A percentile compares a stretch with the other conserved stretches of the same genome.
phyloP scores from a whole-genome alignment of 1,139 yeast species.

The Suhomyces yuchorum region DNA sequence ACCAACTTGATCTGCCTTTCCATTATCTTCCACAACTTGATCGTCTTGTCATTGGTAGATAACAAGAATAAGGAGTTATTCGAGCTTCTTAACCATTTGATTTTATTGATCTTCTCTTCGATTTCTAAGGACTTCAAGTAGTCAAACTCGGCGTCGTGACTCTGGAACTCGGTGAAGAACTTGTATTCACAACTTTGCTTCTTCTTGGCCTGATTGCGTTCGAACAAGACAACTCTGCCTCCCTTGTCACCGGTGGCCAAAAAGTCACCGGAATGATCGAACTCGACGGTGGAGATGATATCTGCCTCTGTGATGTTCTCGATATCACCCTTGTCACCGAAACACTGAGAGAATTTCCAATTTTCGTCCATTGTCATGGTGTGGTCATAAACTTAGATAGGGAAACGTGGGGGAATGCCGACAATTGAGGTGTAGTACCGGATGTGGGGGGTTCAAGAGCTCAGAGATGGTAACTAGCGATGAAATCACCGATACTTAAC shows the following conservation, averaged over 20 bases:
- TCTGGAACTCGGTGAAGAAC: slow-evolving; percentile 95
- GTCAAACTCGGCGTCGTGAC: slow-evolving; percentile 98
- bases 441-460: neutral
- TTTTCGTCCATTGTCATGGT: slow-evolving; percentile 28
- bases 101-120: slow-evolving; percentile 96
- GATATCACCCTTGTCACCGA: slow-evolving; percentile 97
- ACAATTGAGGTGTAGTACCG: neutral
- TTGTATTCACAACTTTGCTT: slow-evolving; percentile 81
- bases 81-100: slow-evolving; percentile 90
- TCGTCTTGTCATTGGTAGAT: slow-evolving; percentile 95
- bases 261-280: slow-evolving; percentile 92
- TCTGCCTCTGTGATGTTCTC: slow-evolving; percentile 97
- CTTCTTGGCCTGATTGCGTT: slow-evolving; percentile 76
- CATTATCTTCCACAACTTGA: slow-evolving; percentile 93
- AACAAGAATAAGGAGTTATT: slow-evolving; percentile 86
- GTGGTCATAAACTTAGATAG: slow-evolving; percentile 5
- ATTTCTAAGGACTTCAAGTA: slow-evolving; percentile 93
- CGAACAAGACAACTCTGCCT: slow-evolving; percentile 95
- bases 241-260: slow-evolving; percentile 99
- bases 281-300: slow-evolving; percentile 95
- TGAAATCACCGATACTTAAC: neutral
- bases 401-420: neutral
- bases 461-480: neutral
- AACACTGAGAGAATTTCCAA: slow-evolving; percentile 86
- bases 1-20: slow-evolving; percentile 93